Base-by-base conservation (phyloP, 2,329 filamentous ascomycete species). In the Penicillium fuscoglaucum region DNA sequence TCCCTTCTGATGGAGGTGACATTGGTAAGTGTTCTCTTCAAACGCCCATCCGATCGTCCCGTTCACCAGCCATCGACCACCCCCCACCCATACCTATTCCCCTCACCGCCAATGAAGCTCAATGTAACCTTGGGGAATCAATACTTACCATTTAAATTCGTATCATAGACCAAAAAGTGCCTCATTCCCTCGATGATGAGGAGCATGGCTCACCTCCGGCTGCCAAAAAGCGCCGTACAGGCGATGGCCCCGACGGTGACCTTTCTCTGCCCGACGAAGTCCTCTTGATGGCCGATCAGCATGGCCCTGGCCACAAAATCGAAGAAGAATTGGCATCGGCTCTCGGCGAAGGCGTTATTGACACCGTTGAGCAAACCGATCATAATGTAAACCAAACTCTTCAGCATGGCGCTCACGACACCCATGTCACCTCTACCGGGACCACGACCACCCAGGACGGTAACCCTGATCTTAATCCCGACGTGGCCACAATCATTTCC, bases 151-250 rank as follows among this genome's bases (percentile, higher is more conserved):
- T 52, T 43, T 52, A 9, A 6, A 40, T 24, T 21, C 31, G 44
- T 44, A 26, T 39, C 66, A 66, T 61, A 57, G 63, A 68, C 24
- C 66, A 72, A 55, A 76, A 76, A 52, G 33, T 66, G 31, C 64
- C 66, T 9, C 74, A 72, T 57, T 62, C 68, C 5, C 58, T 71
- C 31, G 73, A 76, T 17, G 68, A 74, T 33, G 71, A 73, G 37
- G 68, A 67, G 2, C 66, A 72, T 49, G 51, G 61, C 8, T 71
- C 74, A 15, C 68, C 73, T 19, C 73, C 70, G 33, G 72, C 70
- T 17, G 66, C 74, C 37, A 78, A 78, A 66, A 78, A 74, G 61
- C 74, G 73, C 26, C 75, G 75, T 31, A 76, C 72, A 24, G 75
- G 68, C 33, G 66, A 72, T 21, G 68, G 66, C 19, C 59, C 65